Evolutionary conservation across 768 basidiomycete genomes (phyloP), one percentile per base, ranked within the genome.

Genomic region (Daedaleopsis nitida): DNA sequence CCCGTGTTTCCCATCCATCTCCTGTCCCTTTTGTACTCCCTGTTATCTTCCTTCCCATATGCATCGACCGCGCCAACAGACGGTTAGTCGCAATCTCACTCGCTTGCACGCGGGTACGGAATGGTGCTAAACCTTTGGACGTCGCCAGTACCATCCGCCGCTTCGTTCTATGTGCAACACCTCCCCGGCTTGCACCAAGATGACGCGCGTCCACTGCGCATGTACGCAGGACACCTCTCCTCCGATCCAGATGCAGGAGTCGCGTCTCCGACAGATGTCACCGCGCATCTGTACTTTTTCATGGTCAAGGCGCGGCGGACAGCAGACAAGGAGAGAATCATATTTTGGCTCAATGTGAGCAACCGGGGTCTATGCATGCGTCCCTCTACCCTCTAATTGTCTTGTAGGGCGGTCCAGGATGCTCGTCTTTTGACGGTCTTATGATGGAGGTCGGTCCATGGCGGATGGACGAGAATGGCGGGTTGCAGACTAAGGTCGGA

Each of bases 371-470:
- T 57, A 17, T 32, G 17, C n/a, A 52, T 38, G 21, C 21, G 5
- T 14, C 6, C 14, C 23, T 13, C 17, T 38, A n/a, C n/a, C n/a
- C 12, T 38, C 39, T 23, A n/a, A 21, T 17, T 55, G 39, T 42
- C 55, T n/a, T 48, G 19, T 67, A 96, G 93, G 95, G 94, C 19
- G 96, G 96, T 1, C 96, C 96, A 19, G 97, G 97, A 32, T 98
- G 97, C 73, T 97, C 95, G 0, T 94, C 92, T 1, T 98, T 98
- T 71, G 96, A 98, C 68, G 96, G 96, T 2, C 81, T 95, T 17
- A 90, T 98, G 89, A 96, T 98, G 94, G 96, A 98, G 68, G 81
- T 96, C n/a, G 96, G 96, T 0, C 96, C 96, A 5, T 96, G 94
- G 86, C 84, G 84, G 65, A 76, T 88, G 74, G 89, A 93, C 68